Evolutionary conservation across 441 rosid species (phyloP), one percentile per base, ranked within the genome.

Genomic region (Populus hybrid): DNA sequence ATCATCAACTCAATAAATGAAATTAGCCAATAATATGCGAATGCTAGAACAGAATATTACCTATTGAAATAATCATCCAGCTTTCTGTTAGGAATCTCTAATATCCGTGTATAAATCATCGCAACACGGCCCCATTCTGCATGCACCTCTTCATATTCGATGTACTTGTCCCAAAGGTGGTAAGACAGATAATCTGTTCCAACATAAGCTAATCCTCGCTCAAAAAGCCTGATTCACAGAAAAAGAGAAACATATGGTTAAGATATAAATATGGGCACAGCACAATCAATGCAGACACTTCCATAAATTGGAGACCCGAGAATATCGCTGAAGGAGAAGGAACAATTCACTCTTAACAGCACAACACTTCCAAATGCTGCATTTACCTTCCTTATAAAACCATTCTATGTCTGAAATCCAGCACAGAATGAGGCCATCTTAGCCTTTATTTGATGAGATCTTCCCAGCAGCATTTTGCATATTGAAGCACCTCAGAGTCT

Each of bases 401-500:
- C 97, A 92, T 88, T 94, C 87, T 86, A 90, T 83, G 90, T 84
- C 91, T 79, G 88, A 90, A 88, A 91, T 85, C 87, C 87, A 87
- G 97, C 89, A 92, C 88, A 83, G 94, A 85, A 78, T 87, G 87
- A 86, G 97, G 91, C 88, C 92, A 92, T 89, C 90, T 90, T 87
- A 88, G 94, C 92, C 92, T 89, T 84, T 88, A 88, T 89, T 84
- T 90, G 90, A 84, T 57, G 91, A 90, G 89, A 86, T 89, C 97
- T 94, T 95, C 97, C 89, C 92, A 87, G 92, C 95, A 89, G 97
- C 92, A 91, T 83, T 90, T 94, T 89, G 91, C 90, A 86, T 83
- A 91, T 89, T 86, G 94, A 89, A 84, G 89, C 87, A 87, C 89
- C 86, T 86, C 97, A 80, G 79, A 84, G 85, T 90, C 86, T 87